phyloP scores from a whole-genome alignment of 1,139 yeast genomes.

The Suhomyces choctaworum region DNA sequence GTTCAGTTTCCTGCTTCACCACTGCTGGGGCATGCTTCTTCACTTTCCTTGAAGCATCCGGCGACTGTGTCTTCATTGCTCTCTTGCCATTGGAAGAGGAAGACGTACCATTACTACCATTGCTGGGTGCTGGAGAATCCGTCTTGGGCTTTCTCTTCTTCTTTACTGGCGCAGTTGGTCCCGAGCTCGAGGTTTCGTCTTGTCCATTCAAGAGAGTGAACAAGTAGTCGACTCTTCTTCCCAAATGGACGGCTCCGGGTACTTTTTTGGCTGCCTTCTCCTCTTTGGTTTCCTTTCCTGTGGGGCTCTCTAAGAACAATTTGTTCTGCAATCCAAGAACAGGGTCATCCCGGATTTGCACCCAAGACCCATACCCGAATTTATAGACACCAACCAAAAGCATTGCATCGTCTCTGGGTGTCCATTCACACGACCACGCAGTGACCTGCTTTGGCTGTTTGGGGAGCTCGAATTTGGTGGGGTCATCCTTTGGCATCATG shows the following conservation, averaged over 20 bases:
- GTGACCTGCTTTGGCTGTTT: slow-evolving; percentile 74
- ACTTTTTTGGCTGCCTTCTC: slow-evolving; percentile 53
- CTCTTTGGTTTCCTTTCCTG: slow-evolving; percentile 13
- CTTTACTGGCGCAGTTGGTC: slow-evolving; percentile 6
- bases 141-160: slow-evolving; percentile 19
- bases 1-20: slow-evolving; percentile 15
- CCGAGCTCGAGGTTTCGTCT: slow-evolving; percentile 28
- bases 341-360: slow-evolving; percentile 93
- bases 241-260: slow-evolving; percentile 92
- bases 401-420: slow-evolving; percentile 78
- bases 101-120: slow-evolving; percentile 3
- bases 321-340: slow-evolving; percentile 83
- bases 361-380: slow-evolving; percentile 97
- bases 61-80: slow-evolving; percentile 20
- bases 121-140: slow-evolving; percentile 20
- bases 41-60: slow-evolving; percentile 17
- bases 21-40: slow-evolving; percentile 11
- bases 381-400: slow-evolving; percentile 83
- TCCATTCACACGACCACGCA: slow-evolving; percentile 94
- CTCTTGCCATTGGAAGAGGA: slow-evolving; percentile 10
- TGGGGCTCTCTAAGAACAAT: slow-evolving; percentile 56
- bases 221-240: slow-evolving; percentile 90
- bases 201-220: slow-evolving; percentile 65
- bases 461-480: slow-evolving; percentile 57
- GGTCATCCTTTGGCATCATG: slow-evolving; percentile 58